These are phyloP conservation scores for Solanum hybrid DNA, from an alignment of 305 asterid genomes.

Conservation along the genomic window DNA sequence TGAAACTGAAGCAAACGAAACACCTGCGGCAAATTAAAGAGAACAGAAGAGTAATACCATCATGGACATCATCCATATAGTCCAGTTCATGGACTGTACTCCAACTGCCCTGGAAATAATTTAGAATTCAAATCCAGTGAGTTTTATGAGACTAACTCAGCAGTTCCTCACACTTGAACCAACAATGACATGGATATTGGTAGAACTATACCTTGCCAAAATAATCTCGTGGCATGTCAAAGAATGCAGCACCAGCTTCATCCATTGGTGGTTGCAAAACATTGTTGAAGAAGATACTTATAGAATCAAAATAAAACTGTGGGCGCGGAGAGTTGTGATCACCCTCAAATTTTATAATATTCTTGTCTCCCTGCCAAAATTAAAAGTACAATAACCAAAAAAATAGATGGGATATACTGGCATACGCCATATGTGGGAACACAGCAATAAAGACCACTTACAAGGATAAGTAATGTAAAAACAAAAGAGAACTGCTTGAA, in stretches of 20 bases:
- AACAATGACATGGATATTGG: neutral
- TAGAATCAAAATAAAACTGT: constrained; percentile 85
- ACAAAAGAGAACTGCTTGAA: neutral
- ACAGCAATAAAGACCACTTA: neutral
- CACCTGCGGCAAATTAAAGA: neutral
- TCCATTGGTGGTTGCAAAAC: constrained; percentile 72
- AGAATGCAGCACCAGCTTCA: constrained; percentile 38
- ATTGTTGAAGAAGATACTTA: constrained; percentile 83
- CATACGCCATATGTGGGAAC: neutral
- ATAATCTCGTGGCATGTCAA: constrained; percentile 48
- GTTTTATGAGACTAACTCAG: neutral
- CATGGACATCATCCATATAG: constrained; percentile 37
- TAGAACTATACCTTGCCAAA: constrained; percentile 42
- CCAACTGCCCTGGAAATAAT: constrained; percentile 44
- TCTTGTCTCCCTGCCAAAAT: constrained; percentile 75
- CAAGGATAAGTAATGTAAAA: neutral
- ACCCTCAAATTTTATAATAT: constrained; percentile 86
- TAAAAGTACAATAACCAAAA: neutral
- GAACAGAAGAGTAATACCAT: constrained; percentile 28
- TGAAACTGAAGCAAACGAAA: neutral
- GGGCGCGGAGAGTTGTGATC: constrained; percentile 96
- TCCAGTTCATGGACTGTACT: constrained; percentile 42
- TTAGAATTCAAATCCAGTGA: neutral
- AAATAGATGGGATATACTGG: neutral
- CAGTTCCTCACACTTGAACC: neutral